Percentiles rank a stretch among this genome's conserved stretches.
These are phyloP conservation scores for Penicillium malachiteum DNA, from an alignment of 495 filamentous ascomycete genomes.

Conservation along the genomic window DNA sequence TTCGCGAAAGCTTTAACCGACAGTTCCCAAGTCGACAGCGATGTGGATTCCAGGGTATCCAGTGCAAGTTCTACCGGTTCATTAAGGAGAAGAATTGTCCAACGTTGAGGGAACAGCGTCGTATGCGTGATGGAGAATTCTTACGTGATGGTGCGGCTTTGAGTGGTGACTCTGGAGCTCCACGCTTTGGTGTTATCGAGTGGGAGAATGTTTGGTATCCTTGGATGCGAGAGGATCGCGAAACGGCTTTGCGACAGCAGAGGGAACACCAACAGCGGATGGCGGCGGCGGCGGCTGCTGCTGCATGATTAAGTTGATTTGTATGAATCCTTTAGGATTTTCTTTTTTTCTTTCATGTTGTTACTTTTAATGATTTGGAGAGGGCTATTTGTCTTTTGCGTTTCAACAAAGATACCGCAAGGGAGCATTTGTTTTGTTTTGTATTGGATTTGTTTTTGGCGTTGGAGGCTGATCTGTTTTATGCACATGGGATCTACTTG, in stretches of 20 bases:
- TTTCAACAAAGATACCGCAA: constrained; percentile 10
- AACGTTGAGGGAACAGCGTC: constrained; percentile 43
- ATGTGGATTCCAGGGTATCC: constrained; percentile 49
- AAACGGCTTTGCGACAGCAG: constrained; percentile 3
- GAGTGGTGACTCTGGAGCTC: constrained; percentile 15
- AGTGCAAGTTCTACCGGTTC: constrained; percentile 57
- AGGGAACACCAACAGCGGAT: constrained; percentile 4
- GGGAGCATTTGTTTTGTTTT: constrained; percentile 5
- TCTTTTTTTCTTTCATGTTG: constrained; percentile 7
- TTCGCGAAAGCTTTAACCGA: constrained; percentile 48
- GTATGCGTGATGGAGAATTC: constrained; percentile 47
- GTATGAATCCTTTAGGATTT: constrained; percentile 2
- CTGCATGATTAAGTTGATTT: neutral
- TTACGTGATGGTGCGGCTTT: constrained; percentile 27
- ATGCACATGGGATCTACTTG: neutral
- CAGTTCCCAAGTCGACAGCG: constrained; percentile 47
- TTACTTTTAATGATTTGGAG: constrained; percentile 5
- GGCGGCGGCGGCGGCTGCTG: constrained; percentile 1
- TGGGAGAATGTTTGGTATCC: constrained; percentile 45
- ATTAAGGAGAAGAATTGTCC: constrained; percentile 50
- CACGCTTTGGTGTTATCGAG: constrained; percentile 39
- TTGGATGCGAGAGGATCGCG: constrained; percentile 38
- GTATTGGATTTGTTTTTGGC: neutral
- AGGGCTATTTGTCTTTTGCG: constrained; percentile 5
- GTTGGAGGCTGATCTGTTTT: neutral